phyloP scores from a whole-genome alignment of 768 basidiomycete species.

The Xerocomus brunneocitrinus region DNA sequence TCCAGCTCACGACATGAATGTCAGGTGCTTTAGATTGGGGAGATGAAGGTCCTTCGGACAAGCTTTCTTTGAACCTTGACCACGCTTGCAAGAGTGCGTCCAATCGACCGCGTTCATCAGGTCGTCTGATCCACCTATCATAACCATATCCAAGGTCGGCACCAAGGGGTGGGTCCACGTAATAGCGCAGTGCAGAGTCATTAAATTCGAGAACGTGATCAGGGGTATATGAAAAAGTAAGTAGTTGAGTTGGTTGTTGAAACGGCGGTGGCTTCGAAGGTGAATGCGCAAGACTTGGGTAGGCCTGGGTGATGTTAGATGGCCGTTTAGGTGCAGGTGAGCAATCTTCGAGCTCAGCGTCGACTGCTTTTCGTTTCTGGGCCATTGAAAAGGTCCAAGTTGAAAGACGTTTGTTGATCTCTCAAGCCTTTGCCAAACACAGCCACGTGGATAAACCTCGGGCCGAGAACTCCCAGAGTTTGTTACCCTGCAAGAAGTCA shows the following conservation, averaged over 20 bases:
- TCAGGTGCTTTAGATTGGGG: constrained; percentile 31
- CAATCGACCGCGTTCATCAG: constrained; percentile 62
- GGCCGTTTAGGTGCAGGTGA: constrained; percentile 4
- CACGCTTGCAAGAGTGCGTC: constrained; percentile 64
- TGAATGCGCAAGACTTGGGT: constrained; percentile 21
- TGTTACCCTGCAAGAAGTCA: too few relatives aligned
- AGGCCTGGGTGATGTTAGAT: constrained; percentile 9
- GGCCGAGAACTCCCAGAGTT: too few relatives aligned
- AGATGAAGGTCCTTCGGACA: constrained; percentile 30
- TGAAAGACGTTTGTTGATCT: constrained; percentile 11
- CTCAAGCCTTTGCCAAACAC: constrained; percentile 23
- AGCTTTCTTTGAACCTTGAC: constrained; percentile 37
- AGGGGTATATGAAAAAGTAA: constrained; percentile 69
- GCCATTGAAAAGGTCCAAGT: constrained; percentile 13
- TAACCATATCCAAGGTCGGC: constrained; percentile 70
- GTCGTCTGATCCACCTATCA: constrained; percentile 63
- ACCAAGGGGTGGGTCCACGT: constrained; percentile 57
- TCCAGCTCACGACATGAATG: constrained; percentile 64
- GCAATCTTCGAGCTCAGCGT: constrained; percentile 10
- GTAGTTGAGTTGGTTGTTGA: constrained; percentile 64
- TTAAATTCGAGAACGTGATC: constrained; percentile 55
- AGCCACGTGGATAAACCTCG: constrained; percentile 8
- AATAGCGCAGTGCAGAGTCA: constrained; percentile 69
- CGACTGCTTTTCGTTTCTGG: constrained; percentile 26
- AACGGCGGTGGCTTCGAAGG: constrained; percentile 40